Base-by-base conservation (phyloP, 352 stramenopile genomes). In the Pythium scleroteichum region DNA sequence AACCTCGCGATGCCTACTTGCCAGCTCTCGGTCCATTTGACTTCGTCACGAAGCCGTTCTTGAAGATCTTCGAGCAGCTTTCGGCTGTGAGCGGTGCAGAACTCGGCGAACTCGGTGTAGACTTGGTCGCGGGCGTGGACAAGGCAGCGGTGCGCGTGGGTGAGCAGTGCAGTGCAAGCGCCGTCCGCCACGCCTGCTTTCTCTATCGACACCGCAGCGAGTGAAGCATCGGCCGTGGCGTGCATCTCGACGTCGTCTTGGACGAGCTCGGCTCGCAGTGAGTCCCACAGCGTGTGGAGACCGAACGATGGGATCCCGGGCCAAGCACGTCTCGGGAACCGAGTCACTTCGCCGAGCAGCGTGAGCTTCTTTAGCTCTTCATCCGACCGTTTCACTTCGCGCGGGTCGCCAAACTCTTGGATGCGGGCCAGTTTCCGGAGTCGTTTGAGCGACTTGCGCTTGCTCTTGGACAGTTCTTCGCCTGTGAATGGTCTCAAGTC, bases 401-500 rank as follows among this genome's bases (percentile, higher is more conserved):
- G 76, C 45, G 69, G 59, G 46, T 90, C 81, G 2, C 83, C 81
- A 6, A 69, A 53, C 41, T 91, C 78, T 19, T 76, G 68, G 35
- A 87, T 75, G 22, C 79, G 73, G 20, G 68, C 79, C 22, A 81
- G 20, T 54, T 92, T 92, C 14, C 80, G 75, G 12, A 92, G 65
- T 1, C 82, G 69, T 54, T 87, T 87, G 19, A 92, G 76, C 14
- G 81, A 85, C 59, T 92, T 92, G 29, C 81, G 79, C 66, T 91
- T 83, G n/a, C 66, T 53, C 29, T 78, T 83, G 0, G 73, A 66
- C 2, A 78, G 46, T 22, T 81, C 65, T 32, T 85, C 71, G 3
- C 74, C 72, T 19, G 51, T 70, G 49, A 83, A 71, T 40, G 73
- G 69, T 49, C 79, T 70, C 8, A 91, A 35, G 41, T 92, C 83